Base-by-base conservation (phyloP, 2,329 filamentous ascomycete genomes). In the Zymoseptoria brevis region DNA sequence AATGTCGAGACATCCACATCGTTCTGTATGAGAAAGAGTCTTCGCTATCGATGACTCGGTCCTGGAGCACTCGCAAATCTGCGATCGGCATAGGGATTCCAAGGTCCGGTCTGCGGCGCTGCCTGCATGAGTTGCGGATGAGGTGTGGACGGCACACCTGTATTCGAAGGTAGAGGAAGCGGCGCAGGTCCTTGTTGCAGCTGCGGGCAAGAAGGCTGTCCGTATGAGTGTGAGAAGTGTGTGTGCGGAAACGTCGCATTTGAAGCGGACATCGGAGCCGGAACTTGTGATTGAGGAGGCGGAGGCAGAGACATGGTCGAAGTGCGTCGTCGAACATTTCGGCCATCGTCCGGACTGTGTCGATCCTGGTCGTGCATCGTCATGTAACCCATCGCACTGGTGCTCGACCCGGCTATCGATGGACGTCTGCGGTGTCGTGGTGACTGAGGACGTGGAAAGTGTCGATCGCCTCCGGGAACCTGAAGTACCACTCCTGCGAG, bases 401-500 rank as follows among this genome's bases (percentile, higher is more conserved):
- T 56, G 48, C 64, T 59, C 16, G 57, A 57, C 41, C 56, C 59
- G 9, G 49, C 56, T 19, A 57, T 49, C 16, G 58, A 52, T 4
- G 67, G 68, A 19, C 62, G 63, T 51, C 69, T 67, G 22, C 66
- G 67, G 52, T 67, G 64, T 26, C 75, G 71, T 8, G 78, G 78
- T 3, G 77, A 80, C 21, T 69, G 66, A 2, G 76, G 76, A 48
- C 78, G 72, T 19, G 74, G 73, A 53, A 77, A 77, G 60, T 77
- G 76, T 51, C 75, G 71, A 26, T 79, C 76, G 7, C 74, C 74
- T 13, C 81, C 79, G 2, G 84, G 81, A 3, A 83, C 83, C 62
- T 83, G 81, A 54, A 80, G 74, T 0, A 90, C 77, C 35, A 90
- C 74, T n/a, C 86, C 83, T 55, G 84, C 80, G 62, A 92, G 81